Base-by-base conservation (phyloP, 1,284 basidiomycete genomes). In the Austroboletus niveus region DNA sequence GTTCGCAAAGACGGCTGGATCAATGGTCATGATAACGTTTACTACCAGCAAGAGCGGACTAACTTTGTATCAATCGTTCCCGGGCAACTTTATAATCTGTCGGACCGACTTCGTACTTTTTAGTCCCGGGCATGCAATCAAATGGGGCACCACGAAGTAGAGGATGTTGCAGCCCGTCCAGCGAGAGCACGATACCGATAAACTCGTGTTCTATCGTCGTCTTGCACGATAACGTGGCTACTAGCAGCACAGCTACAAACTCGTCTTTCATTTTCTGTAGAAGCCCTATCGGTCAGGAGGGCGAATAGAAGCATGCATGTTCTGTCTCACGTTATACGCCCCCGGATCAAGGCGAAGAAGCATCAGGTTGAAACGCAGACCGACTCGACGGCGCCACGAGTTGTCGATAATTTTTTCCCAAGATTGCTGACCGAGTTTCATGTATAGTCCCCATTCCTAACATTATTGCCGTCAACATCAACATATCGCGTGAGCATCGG, bases 311-410 rank as follows among this genome's bases (percentile, higher is more conserved):
- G n/a, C 22, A 52, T 47, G 38, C 9, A 29, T 12, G 17, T 44
- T 6, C 41, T 3, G 48, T 70, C 80, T 61, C 54, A 89, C 88
- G 48, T 59, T 49, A 63, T 89, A 92, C 27, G 82, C 75, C 46
- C 70, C 72, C 0, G 85, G 83, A 59, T 94, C 85, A 10, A 86
- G 71, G 42, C 74, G 69, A 34, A 91, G 75, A 2, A 93, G 70
- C 48, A 77, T 83, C 43, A 80, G 75, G 74, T 86, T 82, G 64
- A 94, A 84, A 14, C 82, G 78, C 42, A 93, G 64, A 12, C 86
- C 84, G 27, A 92, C 79, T 48, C 88, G 80, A 38, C 79, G 76
- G 15, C 80, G 73, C 57, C 79, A 82, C 43, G 69, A 71, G 38
- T 71, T 63, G 53, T 88, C 78, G 22, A 74, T 73, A 44, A 88